Evolutionary conservation across 2,329 filamentous ascomycete species (phyloP).

Genomic region (Talaromyces sp.): DNA sequence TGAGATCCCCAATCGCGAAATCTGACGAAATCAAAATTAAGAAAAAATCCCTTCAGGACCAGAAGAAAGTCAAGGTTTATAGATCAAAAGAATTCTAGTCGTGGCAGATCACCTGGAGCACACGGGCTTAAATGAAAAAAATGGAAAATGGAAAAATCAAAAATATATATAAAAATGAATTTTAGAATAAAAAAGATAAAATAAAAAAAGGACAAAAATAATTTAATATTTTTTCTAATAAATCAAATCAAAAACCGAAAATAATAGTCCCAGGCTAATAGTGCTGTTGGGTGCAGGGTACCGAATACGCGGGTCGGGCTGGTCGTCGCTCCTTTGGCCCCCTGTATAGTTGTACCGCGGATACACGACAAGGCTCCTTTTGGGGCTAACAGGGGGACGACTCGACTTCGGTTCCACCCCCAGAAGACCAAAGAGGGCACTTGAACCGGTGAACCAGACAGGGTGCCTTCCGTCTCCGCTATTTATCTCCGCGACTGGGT

Average conservation of each 20-base stretch:
- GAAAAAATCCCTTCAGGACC: neutral
- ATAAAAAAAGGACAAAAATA: slow-evolving; percentile 4
- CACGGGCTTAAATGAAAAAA: slow-evolving; percentile 24
- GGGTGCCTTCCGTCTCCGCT: slow-evolving; percentile 11
- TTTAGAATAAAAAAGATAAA: slow-evolving; percentile 1
- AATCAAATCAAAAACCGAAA: slow-evolving; percentile 12
- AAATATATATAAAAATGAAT: slow-evolving; percentile 1
- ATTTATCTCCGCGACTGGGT: neutral
- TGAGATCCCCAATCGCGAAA: slow-evolving; percentile 4
- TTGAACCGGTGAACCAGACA: slow-evolving; percentile 22
- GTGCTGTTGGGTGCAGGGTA: slow-evolving; percentile 26
- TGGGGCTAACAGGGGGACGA: slow-evolving; percentile 18
- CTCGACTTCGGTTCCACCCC: slow-evolving; percentile 20
- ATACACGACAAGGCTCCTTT: slow-evolving; percentile 23
- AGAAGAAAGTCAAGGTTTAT: slow-evolving; percentile 19
- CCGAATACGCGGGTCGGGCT: slow-evolving; percentile 22
- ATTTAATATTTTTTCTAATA: too few species aligned
- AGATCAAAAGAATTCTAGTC: slow-evolving; percentile 21
- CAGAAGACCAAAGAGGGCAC: slow-evolving; percentile 18
- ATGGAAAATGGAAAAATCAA: neutral
- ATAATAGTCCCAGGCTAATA: slow-evolving; percentile 20
- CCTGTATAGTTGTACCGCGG: slow-evolving; percentile 29
- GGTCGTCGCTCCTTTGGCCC: slow-evolving; percentile 28
- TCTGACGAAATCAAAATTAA: neutral
- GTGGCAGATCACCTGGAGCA: slow-evolving; percentile 25